Evolutionary conservation across 2,329 filamentous ascomycete genomes (phyloP), one percentile per base, ranked within the genome.

Genomic region (Neopestalotiopsis sp.): DNA sequence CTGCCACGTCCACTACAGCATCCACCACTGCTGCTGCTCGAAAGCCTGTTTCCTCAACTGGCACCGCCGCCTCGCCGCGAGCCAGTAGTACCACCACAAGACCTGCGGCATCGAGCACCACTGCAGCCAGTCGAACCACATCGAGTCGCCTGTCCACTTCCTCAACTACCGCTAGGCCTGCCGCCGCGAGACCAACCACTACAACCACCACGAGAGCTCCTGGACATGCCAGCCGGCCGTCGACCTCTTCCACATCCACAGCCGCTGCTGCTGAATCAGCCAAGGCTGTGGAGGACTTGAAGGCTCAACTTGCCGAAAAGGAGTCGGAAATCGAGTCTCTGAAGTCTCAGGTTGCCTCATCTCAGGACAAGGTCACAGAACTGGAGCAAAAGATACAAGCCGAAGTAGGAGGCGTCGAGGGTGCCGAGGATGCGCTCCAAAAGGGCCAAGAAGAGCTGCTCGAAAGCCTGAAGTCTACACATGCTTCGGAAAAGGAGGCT

Each of bases 221-320:
- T 3, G 79, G 80, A 66, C 84, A 86, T 71, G 77, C 80, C 4
- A 68, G 82, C n/a, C 83, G 84, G 32, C 75, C 82, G 5, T 84
- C 80, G 56, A 76, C 77, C n/a, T 76, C 76, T 12, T 78, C 76
- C n/a, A 30, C 57, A 14, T 28, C 57, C 7, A 74, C 82, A 17
- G 76, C 78, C 20, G 79, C 81, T 57, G 77, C 82, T 42, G 81
- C 83, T 28, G 77, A 82, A 17, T 81, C 84, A 7, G 76, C 84
- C 24, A 90, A 88, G 79, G 88, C 89, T 74, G 80, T 88, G 3
- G 89, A 91, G 64, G 85, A 88, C 60, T 82, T 91, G 58, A 91
- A 89, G 80, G 78, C 82, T 7, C 90, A 90, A 78, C 81, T 91
- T 28, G 81, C 83, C 4, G 84, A 87, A 40, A 89, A 87, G 71